Evolutionary conservation across 116 monocot species (phyloP).

Genomic region (Zostera marina): DNA sequence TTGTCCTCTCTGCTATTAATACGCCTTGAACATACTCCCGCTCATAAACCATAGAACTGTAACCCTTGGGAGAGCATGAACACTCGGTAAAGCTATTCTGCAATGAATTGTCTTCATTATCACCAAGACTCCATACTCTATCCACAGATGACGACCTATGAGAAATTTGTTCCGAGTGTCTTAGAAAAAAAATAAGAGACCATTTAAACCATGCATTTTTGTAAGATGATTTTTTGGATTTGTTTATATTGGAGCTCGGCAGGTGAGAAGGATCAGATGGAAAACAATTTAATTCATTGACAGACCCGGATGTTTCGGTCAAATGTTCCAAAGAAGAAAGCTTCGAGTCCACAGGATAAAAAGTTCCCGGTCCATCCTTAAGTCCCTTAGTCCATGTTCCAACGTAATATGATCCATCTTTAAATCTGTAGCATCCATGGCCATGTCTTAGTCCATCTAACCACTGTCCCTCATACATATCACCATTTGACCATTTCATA

Average conservation of each 20-base stretch:
- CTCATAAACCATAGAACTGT: slow-evolving; percentile 28
- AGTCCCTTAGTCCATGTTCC: slow-evolving; percentile 88
- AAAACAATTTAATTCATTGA: slow-evolving; percentile 8
- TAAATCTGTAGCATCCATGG: slow-evolving; percentile 52
- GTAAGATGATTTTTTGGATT: slow-evolving; percentile 7
- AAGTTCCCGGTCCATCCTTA: slow-evolving; percentile 75
- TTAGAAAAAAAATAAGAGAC: slow-evolving; percentile 20
- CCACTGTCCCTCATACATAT: slow-evolving; percentile 68
- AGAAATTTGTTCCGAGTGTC: slow-evolving; percentile 36
- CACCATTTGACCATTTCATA: slow-evolving; percentile 77
- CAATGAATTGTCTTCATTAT: slow-evolving; percentile 20
- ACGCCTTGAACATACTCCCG: slow-evolving; percentile 88
- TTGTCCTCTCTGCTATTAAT: slow-evolving; percentile 39
- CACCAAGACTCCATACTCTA: slow-evolving; percentile 20
- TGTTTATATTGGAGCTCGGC: slow-evolving; percentile 6
- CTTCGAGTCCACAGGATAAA: slow-evolving; percentile 48
- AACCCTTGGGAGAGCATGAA: slow-evolving; percentile 24
- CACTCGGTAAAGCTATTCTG: slow-evolving; percentile 10
- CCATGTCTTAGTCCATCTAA: slow-evolving; percentile 69
- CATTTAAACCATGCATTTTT: slow-evolving; percentile 11
- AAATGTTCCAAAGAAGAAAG: slow-evolving; percentile 17
- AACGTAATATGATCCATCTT: slow-evolving; percentile 53
- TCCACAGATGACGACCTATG: slow-evolving; percentile 35
- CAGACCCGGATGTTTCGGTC: slow-evolving; percentile 11
- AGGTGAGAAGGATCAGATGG: slow-evolving; percentile 8